Percentiles rank a stretch among this genome's conserved stretches.
Conservation (phyloP, 1,284 basidiomycete species). For the Kwoniella shivajii region DNA sequence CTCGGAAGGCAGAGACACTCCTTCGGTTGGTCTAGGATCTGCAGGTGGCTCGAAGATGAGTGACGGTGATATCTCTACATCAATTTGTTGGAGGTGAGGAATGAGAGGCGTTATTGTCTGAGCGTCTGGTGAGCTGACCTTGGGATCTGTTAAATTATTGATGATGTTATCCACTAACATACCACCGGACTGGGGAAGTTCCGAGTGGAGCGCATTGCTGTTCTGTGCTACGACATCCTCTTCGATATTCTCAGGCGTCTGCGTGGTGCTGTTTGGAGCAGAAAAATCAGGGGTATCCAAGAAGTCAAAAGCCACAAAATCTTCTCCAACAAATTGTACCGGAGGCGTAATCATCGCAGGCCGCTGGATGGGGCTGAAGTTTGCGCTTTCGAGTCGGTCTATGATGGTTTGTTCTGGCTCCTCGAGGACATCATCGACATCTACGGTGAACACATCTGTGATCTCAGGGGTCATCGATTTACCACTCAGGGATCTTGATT, state of each 20-base stretch:
- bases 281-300: not conserved
- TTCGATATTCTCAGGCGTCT: too few species aligned
- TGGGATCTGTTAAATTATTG: slow-evolving; percentile 13
- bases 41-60: slow-evolving; percentile 12
- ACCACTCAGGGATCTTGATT: not conserved
- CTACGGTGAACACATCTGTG: slow-evolving; percentile 4
- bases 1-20: not conserved
- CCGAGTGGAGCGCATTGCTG: too few species aligned
- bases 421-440: slow-evolving; percentile 5
- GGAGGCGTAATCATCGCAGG: not conserved
- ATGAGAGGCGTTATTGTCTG: slow-evolving; percentile 1
- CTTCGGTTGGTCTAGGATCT: not conserved
- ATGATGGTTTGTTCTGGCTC: too few species aligned
- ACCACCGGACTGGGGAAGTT: too few species aligned
- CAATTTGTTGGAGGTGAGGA: not conserved
- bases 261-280: not conserved
- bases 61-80: slow-evolving; percentile 10
- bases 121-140: slow-evolving; percentile 9
- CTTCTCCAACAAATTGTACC: slow-evolving; percentile 7
- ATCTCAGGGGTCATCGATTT: not conserved
- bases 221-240: too few species aligned
- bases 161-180: not conserved
- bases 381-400: slow-evolving; percentile 10
- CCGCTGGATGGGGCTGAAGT: slow-evolving; percentile 8
- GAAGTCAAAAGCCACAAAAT: slow-evolving; percentile 11